Evolutionary conservation across 1,139 yeast genomes (phyloP), one percentile per base, ranked within the genome.

Genomic region (Protomyces inouyei): DNA sequence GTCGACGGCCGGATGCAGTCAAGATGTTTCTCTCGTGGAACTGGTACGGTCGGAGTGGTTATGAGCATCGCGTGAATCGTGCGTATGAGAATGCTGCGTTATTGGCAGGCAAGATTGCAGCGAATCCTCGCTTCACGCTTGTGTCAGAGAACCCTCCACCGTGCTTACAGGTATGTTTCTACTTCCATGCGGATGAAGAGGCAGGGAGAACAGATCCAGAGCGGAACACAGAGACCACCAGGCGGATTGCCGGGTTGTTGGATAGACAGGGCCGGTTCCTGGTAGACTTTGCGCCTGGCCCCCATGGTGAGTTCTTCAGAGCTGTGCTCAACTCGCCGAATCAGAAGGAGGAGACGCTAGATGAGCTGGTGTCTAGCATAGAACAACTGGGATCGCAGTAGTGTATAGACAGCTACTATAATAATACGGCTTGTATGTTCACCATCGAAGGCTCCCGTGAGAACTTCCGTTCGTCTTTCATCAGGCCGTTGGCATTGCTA

Each of bases 151-250:
- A 78, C 28, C 84, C 86, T 1, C 90, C 93, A 2, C 89, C 90
- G 43, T 88, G 95, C 72, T 77, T 88, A 65, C 96, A 89, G 75
- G 92, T 88, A 1, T 89, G 96, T 70, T 89, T 89, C 76, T 88
- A 85, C 74, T 88, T 83, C 74, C 79, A 82, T 48, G 86, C 88
- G 0, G 67, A 68, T 16, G 76, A 76, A 0, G 67, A 72, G 2
- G 72, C 56, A 4, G 28, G 4, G 10, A 43, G 75, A 51, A 71
- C 69, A 4, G 64, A 64, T 28, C 57, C 67, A 16, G 48, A 61
- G n/a, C 43, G 28, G 12, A 65, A 66, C n/a, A 85, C 93, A 0
- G 75, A 73, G 18, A 76, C 79, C n/a, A 88, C 96, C 0, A 77
- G 93, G 59, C 76, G 71, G 69, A 85, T 89, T 64, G 88, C 88